Base-by-base conservation (phyloP, 129 eudicot genomes). In the Ambrosia artemisiifolia region DNA sequence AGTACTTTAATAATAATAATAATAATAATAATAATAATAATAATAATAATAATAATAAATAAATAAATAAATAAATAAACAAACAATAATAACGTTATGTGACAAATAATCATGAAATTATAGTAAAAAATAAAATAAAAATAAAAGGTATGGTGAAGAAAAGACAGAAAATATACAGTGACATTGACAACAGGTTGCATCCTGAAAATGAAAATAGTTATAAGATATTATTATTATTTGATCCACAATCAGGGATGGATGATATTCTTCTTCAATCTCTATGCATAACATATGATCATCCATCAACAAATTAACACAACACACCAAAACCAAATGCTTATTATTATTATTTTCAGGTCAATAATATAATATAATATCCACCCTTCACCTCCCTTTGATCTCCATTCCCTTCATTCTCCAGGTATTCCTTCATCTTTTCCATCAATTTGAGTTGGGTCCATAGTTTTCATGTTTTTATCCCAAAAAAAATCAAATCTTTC, bases 331-430 rank as follows among this genome's bases (percentile, higher is more conserved):
- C 59, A 35, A 8, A 54, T 65, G 73, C 73, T 65, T 53, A 28
- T 24, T 24, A 24, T 24, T 24, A 24, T 24, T 24, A 24, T 24
- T 24, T n/a, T n/a, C n/a, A n/a, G n/a, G n/a, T n/a, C n/a, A n/a
- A n/a, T 24, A 24, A 24, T 24, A 24, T 24, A 24, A 24, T 24
- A 24, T 24, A 24, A 0, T 24, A 24, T 24, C 6, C 63, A 53
- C 8, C 28, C 71, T 78, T 70, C 18, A 53, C 59, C 69, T 76
- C 72, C 59, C 65, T 75, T 75, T 76, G 63, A 72, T 75, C 86
- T 47, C 78, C 61, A 55, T 70, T 65, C 82, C 33, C 76, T 50
- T 76, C 81, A 78, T 46, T 74, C 36, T 20, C 80, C 75, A 77
- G 88, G 88, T 84, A 64, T 63, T 68, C 55, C 32, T 57, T 77